These are phyloP conservation scores for Chrysoporthe puriensis DNA, from an alignment of 2,329 filamentous ascomycete species.

Conservation along the genomic window DNA sequence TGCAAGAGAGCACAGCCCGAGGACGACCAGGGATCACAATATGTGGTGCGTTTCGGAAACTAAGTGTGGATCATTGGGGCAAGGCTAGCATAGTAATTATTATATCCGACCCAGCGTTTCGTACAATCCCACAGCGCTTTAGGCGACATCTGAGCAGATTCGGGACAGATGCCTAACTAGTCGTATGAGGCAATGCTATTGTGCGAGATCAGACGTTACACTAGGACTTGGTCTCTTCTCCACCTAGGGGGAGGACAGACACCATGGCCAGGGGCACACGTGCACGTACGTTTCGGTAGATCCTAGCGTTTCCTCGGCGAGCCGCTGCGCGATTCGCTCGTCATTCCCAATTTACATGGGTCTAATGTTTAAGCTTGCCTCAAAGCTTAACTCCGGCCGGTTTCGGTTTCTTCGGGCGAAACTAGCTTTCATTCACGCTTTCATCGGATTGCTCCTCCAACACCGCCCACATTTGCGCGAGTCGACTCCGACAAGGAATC, in stretches of 20 bases:
- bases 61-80: constrained; percentile 3
- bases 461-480: not conserved
- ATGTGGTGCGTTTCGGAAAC: constrained; percentile 4
- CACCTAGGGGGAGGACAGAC: not conserved
- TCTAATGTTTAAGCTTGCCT: not conserved
- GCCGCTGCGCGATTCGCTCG: constrained; percentile 1
- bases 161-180: constrained; percentile 9
- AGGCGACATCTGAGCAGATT: constrained; percentile 19
- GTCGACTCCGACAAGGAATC: not conserved
- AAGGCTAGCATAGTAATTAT: constrained; percentile 7
- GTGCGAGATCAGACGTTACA: constrained; percentile 18
- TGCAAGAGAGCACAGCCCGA: not conserved
- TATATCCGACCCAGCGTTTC: not conserved
- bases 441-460: not conserved
- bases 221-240: not conserved
- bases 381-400: not conserved
- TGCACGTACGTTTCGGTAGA: not conserved
- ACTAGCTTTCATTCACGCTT: not conserved
- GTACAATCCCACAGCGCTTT: not conserved
- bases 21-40: not conserved
- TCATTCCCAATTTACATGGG: not conserved
- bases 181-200: constrained; percentile 12
- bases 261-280: not conserved
- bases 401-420: constrained; percentile 1
- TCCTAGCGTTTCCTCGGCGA: not conserved